phyloP scores from a whole-genome alignment of 2,329 filamentous ascomycete genomes.

The Paecilomyces variotii region DNA sequence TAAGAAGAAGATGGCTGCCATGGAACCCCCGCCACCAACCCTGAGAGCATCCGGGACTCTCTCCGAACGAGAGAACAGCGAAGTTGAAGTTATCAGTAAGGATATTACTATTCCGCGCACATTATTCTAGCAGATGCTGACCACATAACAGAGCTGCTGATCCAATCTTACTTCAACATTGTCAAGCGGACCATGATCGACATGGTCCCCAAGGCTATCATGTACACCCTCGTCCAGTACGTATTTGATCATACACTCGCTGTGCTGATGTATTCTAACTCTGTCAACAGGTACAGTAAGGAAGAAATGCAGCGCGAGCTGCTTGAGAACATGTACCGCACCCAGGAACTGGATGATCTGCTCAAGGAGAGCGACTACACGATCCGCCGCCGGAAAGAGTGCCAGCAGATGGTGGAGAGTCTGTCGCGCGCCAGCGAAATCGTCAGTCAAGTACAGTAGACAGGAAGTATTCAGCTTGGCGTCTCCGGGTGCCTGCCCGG shows the following conservation, averaged over 20 bases:
- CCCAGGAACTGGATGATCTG: conserved; percentile 80
- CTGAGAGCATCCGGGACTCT: conserved; percentile 91
- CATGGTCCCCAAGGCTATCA: conserved; percentile 99
- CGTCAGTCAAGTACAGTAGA: conserved; percentile 67
- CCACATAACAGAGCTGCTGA: conserved; percentile 65
- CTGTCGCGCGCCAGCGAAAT: conserved; percentile 87
- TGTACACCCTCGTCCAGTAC: conserved; percentile 92
- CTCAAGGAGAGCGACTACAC: conserved; percentile 99
- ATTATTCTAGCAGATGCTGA: conserved; percentile 8
- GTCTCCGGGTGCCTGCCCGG: not conserved
- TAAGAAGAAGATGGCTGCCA: conserved; percentile 99
- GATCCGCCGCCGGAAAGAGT: conserved; percentile 88
- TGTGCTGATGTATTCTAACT: conserved; percentile 5
- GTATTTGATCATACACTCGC: conserved; percentile 31
- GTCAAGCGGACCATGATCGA: conserved; percentile 98
- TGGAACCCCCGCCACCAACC: conserved; percentile 88
- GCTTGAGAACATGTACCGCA: conserved; percentile 94
- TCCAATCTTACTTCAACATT: conserved; percentile 96
- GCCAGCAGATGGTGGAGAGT: conserved; percentile 98
- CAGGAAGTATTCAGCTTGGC: not conserved
- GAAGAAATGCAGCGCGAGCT: conserved; percentile 98
- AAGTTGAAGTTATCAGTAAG: conserved; percentile 97
- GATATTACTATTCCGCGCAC: conserved; percentile 15
- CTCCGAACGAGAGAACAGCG: conserved; percentile 87
- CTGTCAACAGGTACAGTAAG: conserved; percentile 65